These are phyloP conservation scores for Fusarium luffae DNA, from an alignment of 2,329 filamentous ascomycete species.

Conservation along the genomic window DNA sequence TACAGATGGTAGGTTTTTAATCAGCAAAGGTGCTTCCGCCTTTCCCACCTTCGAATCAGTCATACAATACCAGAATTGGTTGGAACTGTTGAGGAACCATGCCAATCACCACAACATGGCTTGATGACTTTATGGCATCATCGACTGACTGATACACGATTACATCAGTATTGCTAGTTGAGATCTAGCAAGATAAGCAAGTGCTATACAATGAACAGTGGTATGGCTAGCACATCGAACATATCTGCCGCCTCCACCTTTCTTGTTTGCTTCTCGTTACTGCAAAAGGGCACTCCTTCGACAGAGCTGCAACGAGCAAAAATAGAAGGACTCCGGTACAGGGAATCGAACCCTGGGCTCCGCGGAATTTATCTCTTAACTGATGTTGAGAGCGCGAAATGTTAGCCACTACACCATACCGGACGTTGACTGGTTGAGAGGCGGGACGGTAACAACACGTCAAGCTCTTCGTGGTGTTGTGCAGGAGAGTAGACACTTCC, in stretches of 20 bases:
- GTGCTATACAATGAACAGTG: neutral
- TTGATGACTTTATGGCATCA: too few species aligned
- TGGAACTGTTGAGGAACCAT: neutral
- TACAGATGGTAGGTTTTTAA: neutral
- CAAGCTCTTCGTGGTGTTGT: neutral
- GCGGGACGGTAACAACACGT: neutral
- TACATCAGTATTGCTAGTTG: neutral
- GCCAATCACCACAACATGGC: neutral
- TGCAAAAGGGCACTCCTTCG: neutral
- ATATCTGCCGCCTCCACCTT: neutral
- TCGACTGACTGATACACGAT: too few species aligned
- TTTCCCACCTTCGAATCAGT: neutral
- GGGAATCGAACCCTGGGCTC: conserved; percentile 45
- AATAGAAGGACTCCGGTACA: conserved; percentile 36
- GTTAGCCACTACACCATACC: conserved; percentile 51
- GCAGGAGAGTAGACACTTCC: neutral
- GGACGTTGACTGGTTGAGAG: conserved; percentile 21
- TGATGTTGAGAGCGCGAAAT: conserved; percentile 48
- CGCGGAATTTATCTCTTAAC: conserved; percentile 36
- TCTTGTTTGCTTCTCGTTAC: neutral
- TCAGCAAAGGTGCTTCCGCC: neutral
- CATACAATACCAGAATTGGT: neutral
- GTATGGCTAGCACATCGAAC: neutral
- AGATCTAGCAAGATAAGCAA: neutral
- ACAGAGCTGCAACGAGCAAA: neutral